These are phyloP conservation scores for Vitis amurensis DNA, from an alignment of 164 flowering plant species.

Conservation along the genomic window DNA sequence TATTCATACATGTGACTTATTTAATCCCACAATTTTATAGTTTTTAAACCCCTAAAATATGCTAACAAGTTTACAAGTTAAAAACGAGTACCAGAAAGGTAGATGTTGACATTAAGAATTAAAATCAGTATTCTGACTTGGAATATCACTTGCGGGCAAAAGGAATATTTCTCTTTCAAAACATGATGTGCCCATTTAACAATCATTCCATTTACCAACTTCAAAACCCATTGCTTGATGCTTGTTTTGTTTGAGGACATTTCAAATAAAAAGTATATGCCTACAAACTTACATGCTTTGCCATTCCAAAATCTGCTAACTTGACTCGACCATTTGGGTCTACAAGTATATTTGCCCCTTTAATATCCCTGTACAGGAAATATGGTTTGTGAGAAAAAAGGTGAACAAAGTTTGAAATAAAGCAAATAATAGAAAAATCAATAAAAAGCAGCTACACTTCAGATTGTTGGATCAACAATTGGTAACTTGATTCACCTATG, in stretches of 20 bases:
- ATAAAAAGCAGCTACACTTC: not conserved
- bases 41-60: too few species aligned
- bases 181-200: not conserved
- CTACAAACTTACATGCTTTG: constrained; percentile 74
- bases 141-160: not conserved
- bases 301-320: constrained; percentile 86
- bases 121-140: too few species aligned
- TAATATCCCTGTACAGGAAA: constrained; percentile 69
- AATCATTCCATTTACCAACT: not conserved
- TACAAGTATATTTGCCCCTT: constrained; percentile 95
- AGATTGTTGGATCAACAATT: not conserved
- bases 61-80: too few species aligned
- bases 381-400: not conserved
- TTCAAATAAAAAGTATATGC: not conserved
- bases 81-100: too few species aligned
- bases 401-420: not conserved
- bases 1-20: not conserved
- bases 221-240: not conserved
- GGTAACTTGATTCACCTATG: constrained; percentile 56
- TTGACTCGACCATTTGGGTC: constrained; percentile 93
- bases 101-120: too few species aligned
- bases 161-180: not conserved
- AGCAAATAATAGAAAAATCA: not conserved
- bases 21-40: not conserved
- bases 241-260: not conserved